phyloP scores from a whole-genome alignment of 352 stramenopile genomes.

The Globisporangium radiosum region DNA sequence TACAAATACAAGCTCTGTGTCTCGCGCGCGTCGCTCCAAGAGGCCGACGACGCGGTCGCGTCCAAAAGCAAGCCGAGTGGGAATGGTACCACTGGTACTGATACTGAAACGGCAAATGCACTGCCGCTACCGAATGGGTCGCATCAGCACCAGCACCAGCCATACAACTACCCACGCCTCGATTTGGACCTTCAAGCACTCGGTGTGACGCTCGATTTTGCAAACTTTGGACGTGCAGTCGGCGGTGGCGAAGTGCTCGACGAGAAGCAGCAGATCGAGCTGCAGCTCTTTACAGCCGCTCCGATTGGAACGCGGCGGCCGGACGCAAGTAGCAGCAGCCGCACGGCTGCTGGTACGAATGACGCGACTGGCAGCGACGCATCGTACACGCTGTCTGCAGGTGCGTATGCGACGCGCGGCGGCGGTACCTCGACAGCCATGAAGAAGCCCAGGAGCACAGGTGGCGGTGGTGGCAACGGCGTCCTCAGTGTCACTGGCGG shows the following conservation, averaged over 20 bases:
- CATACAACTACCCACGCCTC: conserved; percentile 33
- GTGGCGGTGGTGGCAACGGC: conserved; percentile 2
- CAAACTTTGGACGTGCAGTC: conserved; percentile 45
- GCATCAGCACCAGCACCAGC: conserved; percentile 15
- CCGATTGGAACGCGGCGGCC: conserved; percentile 77
- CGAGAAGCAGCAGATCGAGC: conserved; percentile 84
- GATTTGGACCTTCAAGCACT: conserved; percentile 58
- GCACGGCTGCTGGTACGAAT: background rate
- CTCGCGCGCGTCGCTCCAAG: conserved; percentile 54
- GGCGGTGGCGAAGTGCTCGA: conserved; percentile 51
- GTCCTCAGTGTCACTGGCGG: too few species aligned
- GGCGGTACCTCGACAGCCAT: conserved; percentile 12
- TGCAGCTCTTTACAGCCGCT: conserved; percentile 79
- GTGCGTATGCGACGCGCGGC: conserved; percentile 11
- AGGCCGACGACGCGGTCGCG: conserved; percentile 52
- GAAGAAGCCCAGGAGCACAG: conserved; percentile 9
- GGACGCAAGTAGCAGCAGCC: conserved; percentile 16
- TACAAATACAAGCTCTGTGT: conserved; percentile 91
- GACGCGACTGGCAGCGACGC: background rate
- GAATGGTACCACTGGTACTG: conserved; percentile 2
- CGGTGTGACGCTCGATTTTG: conserved; percentile 44
- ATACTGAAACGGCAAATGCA: background rate
- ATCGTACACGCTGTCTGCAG: conserved; percentile 6
- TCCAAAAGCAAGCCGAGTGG: conserved; percentile 4
- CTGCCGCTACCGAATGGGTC: background rate